Evolutionary conservation across 352 stramenopile species (phyloP).

Genomic region (Phytophthora pisi): DNA sequence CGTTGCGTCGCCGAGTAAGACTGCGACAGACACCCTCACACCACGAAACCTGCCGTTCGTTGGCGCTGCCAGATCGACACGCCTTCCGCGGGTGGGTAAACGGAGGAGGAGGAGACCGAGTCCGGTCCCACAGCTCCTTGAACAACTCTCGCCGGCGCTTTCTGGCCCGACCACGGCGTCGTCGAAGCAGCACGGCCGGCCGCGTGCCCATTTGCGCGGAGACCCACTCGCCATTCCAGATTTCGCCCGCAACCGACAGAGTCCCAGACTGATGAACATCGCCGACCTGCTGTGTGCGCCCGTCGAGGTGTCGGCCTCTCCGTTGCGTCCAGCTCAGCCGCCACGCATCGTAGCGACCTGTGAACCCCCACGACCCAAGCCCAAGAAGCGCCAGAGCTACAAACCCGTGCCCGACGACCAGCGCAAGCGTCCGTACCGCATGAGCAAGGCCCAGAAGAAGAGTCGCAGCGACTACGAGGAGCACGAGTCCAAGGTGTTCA

Average conservation of each 20-base stretch:
- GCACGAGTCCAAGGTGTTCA: constrained; percentile 31
- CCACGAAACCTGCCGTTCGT: neutral
- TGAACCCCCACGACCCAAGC: constrained; percentile 1
- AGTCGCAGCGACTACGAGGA: constrained; percentile 12
- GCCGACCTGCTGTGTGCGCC: constrained; percentile 19
- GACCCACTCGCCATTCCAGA: constrained; percentile 10
- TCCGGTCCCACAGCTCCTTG: neutral
- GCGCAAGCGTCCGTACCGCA: constrained; percentile 30
- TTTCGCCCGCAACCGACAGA: neutral
- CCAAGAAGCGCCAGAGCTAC: constrained; percentile 11
- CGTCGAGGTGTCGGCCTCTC: constrained; percentile 2
- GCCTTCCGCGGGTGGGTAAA: neutral
- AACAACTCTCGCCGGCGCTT: constrained; percentile 4
- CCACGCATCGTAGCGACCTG: constrained; percentile 5
- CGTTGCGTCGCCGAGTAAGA: neutral
- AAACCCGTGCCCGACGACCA: constrained; percentile 23
- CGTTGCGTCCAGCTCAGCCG: neutral
- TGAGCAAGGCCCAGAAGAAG: constrained; percentile 28
- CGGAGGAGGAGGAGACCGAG: neutral
- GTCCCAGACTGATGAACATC: constrained; percentile 10
- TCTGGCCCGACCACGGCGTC: constrained; percentile 3
- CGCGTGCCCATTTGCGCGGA: no score
- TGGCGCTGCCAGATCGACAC: neutral
- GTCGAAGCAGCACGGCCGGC: neutral
- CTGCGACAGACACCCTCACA: neutral